A percentile compares a stretch with the other conserved stretches of the same genome.
Conservation (phyloP, 2,329 filamentous ascomycete species). For the Penicillium sp. region DNA sequence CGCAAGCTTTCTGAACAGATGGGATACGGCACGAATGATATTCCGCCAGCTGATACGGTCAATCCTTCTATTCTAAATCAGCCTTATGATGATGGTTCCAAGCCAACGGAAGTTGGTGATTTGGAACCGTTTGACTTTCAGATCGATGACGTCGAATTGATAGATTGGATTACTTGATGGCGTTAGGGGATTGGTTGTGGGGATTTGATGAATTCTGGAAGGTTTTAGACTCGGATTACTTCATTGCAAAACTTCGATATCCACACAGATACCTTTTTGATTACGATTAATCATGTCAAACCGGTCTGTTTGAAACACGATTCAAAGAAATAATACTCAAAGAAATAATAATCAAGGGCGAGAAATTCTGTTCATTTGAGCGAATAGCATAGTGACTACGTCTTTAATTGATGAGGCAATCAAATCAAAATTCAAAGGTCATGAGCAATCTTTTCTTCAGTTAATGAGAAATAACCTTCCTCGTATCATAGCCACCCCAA, state of each 20-base stretch:
- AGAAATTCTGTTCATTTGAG: too few relatives aligned
- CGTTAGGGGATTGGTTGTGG: neutral
- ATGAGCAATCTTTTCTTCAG: neutral
- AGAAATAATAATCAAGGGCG: too few relatives aligned
- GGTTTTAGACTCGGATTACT: neutral
- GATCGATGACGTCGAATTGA: conserved; percentile 4
- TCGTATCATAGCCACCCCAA: neutral
- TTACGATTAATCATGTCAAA: too few relatives aligned
- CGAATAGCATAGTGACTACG: neutral
- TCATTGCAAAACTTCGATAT: neutral
- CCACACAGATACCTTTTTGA: neutral
- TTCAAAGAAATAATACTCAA: too few relatives aligned
- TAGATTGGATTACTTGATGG: conserved; percentile 2
- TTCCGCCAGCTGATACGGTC: neutral
- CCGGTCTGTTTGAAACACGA: too few relatives aligned
- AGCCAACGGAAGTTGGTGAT: neutral
- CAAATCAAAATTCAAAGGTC: neutral
- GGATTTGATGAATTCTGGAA: neutral
- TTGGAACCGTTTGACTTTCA: conserved; percentile 5
- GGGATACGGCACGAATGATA: neutral
- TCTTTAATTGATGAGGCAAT: neutral
- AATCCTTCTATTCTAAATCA: neutral
- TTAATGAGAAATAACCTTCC: neutral
- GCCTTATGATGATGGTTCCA: neutral
- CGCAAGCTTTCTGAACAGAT: neutral